Evolutionary conservation across 2,329 filamentous ascomycete genomes (phyloP), one percentile per base, ranked within the genome.

Genomic region (Hypoxylon sp.): DNA sequence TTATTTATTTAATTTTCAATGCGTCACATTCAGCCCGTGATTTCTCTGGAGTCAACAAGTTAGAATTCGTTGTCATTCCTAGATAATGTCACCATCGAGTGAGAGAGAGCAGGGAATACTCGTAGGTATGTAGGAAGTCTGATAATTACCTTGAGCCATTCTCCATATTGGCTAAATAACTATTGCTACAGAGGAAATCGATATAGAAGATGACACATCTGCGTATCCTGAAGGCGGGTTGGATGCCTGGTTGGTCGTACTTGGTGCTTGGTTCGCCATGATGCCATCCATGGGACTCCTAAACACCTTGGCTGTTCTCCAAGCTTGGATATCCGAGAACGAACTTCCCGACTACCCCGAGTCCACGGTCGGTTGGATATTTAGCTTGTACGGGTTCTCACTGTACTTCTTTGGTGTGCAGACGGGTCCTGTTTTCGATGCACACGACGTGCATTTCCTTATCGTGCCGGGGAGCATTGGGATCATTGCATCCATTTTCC

Each of bases 331-430:
- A 27, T 81, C 85, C 42, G 84, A 83, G n/a, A 82, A 94, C 72
- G 89, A 93, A 68, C 81, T 94, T 10, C 79, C 81, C 6, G 79
- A 83, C 10, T 87, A 91, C 70, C 85, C 82, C 35, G 85, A 89
- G 48, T 87, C 87, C 10, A 85, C 83, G 5, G 86, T 91, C 35
- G 90, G 90, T 1, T 94, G 92, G 92, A 92, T 94, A 63, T 92
- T 93, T 72, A 87, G 89, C 71, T 81, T 91, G 55, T 93, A 91
- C 73, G 85, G 88, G 22, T 94, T 93, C 75, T 82, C 93, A 42
- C 84, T 90, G 13, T 92, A 92, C 77, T 90, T 92, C 74, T 88
- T 90, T 55, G 91, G 91, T 11, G 85, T 92, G 0, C 90, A 92
- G 74, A 87, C 92, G 46, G 91, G 78, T 0, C 91, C 91, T 0